Conservation (phyloP, 1,139 yeast species). For the Yamadazyma kanchanaburiensis region DNA sequence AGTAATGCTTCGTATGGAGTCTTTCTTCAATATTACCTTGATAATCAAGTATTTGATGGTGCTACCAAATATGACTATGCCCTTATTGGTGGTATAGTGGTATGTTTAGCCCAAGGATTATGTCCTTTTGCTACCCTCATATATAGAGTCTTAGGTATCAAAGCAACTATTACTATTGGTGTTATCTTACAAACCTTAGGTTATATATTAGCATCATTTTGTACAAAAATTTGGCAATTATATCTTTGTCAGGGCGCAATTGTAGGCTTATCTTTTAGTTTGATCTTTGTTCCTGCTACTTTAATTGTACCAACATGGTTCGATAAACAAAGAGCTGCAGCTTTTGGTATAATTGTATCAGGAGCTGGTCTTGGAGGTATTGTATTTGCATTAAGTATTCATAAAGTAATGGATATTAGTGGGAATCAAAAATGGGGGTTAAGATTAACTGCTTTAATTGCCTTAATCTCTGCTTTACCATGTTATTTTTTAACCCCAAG, state of each 20-base stretch:
- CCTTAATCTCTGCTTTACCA: constrained; percentile 24
- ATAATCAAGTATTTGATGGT: constrained; percentile 46
- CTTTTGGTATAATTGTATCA: constrained; percentile 56
- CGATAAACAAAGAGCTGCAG: constrained; percentile 50
- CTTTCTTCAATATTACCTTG: constrained; percentile 54
- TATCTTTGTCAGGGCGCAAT: constrained; percentile 67
- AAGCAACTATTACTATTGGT: constrained; percentile 44
- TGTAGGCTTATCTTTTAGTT: constrained; percentile 58
- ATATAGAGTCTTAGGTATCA: constrained; percentile 31
- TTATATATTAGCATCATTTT: constrained; percentile 61
- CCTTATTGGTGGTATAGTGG: constrained; percentile 63
- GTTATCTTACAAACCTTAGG: constrained; percentile 51
- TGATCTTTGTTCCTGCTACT: constrained; percentile 59
- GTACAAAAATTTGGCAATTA: constrained; percentile 61
- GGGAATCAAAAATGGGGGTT: constrained; percentile 68
- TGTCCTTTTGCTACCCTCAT: constrained; percentile 50
- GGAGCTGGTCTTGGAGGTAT: constrained; percentile 73
- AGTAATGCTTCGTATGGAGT: constrained; percentile 69
- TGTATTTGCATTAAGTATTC: constrained; percentile 47
- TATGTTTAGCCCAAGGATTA: constrained; percentile 53
- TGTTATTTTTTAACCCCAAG: constrained; percentile 44
- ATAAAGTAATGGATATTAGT: constrained; percentile 43
- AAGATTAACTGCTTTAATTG: constrained; percentile 47
- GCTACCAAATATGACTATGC: constrained; percentile 63
- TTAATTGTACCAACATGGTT: constrained; percentile 64